phyloP scores from a whole-genome alignment of 2,329 filamentous ascomycete species.

The Clonostachys chloroleuca region DNA sequence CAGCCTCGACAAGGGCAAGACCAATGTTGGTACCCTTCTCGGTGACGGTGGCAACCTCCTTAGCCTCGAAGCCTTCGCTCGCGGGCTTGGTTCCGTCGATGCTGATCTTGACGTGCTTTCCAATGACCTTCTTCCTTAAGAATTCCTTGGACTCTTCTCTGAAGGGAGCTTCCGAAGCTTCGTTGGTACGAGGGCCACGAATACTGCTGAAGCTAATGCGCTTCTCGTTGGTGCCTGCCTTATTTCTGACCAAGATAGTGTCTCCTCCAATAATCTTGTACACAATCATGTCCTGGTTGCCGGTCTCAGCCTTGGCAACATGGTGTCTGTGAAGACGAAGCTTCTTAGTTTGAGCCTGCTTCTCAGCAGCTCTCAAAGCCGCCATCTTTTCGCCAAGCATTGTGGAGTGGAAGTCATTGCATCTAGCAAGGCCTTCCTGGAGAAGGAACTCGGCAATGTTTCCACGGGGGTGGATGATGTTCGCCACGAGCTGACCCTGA shows the following conservation, averaged over 20 bases:
- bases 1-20: constrained; percentile 80
- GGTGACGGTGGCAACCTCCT: constrained; percentile 86
- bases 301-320: constrained; percentile 62
- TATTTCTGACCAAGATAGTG: constrained; percentile 81
- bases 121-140: constrained; percentile 87
- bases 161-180: constrained; percentile 84
- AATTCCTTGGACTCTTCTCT: constrained; percentile 95
- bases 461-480: constrained; percentile 81
- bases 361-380: constrained; percentile 79
- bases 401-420: constrained; percentile 93
- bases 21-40: constrained; percentile 85
- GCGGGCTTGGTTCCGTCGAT: constrained; percentile 90
- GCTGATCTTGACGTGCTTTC: constrained; percentile 86
- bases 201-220: constrained; percentile 90
- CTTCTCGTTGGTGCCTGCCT: constrained; percentile 76
- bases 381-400: constrained; percentile 88
- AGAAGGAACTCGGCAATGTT: constrained; percentile 92
- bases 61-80: constrained; percentile 85
- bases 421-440: constrained; percentile 83
- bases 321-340: constrained; percentile 79
- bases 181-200: constrained; percentile 83
- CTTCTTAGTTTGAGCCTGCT: constrained; percentile 71
- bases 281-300: constrained; percentile 76
- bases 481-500: constrained; percentile 86
- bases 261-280: constrained; percentile 85